These are phyloP conservation scores for Aspergillus fijiensis DNA, from an alignment of 2,329 filamentous ascomycete genomes.

Conservation along the genomic window DNA sequence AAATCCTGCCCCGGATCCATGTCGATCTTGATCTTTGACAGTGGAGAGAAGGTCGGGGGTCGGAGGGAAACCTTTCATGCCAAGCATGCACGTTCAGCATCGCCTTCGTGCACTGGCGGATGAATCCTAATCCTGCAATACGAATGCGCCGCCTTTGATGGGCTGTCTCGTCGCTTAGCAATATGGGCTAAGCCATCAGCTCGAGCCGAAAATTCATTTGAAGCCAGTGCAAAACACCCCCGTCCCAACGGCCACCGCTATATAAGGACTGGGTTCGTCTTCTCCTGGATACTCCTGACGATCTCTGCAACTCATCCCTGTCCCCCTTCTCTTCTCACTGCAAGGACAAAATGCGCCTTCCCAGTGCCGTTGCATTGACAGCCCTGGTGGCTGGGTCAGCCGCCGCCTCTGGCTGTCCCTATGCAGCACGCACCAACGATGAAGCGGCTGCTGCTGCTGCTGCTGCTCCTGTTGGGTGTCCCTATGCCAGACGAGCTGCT, in stretches of 20 bases:
- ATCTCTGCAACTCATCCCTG: neutral
- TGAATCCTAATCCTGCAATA: neutral
- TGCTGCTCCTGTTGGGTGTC: slow-evolving; percentile 1
- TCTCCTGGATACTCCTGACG: neutral
- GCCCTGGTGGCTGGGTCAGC: slow-evolving; percentile 3
- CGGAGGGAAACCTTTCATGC: neutral
- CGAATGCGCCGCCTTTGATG: neutral
- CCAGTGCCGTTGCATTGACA: slow-evolving; percentile 1
- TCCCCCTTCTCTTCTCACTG: neutral
- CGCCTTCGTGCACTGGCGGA: neutral
- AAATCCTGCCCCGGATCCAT: neutral
- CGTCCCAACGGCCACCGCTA: neutral
- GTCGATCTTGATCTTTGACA: neutral
- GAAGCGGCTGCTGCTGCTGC: neutral
- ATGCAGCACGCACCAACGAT: slow-evolving; percentile 1
- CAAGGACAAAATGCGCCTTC: slow-evolving; percentile 1
- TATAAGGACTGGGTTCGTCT: neutral
- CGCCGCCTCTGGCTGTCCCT: neutral
- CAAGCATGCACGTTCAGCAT: neutral
- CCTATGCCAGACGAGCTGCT: neutral
- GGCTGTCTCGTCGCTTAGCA: neutral
- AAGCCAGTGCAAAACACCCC: neutral
- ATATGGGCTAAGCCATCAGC: neutral
- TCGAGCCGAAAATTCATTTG: neutral
- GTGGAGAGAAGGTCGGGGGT: neutral